Evolutionary conservation across 805 yeast genomes (phyloP).

Genomic region (Candida loeiensis): DNA sequence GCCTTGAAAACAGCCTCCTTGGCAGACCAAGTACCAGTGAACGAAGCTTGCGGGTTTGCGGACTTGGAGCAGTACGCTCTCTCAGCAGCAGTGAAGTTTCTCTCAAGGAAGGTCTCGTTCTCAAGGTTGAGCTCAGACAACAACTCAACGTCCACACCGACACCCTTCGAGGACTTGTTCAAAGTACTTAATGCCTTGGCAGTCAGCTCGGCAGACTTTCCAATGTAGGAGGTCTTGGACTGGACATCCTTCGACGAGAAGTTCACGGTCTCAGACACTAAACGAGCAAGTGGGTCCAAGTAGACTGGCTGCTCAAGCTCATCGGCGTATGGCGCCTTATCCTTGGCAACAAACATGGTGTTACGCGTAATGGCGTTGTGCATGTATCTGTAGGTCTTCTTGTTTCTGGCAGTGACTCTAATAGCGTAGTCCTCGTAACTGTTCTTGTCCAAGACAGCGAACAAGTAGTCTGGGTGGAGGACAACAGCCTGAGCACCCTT

Average conservation of each 20-base stretch:
- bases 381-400: slow-evolving; percentile 88
- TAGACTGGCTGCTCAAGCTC: slow-evolving; percentile 87
- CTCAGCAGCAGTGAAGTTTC: slow-evolving; percentile 86
- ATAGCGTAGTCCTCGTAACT: slow-evolving; percentile 68
- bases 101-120: slow-evolving; percentile 86
- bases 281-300: slow-evolving; percentile 93
- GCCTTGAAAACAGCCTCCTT: slow-evolving; percentile 99
- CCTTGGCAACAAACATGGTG: slow-evolving; percentile 89
- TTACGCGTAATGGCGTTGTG: slow-evolving; percentile 91
- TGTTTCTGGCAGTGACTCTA: slow-evolving; percentile 78
- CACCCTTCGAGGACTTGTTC: slow-evolving; percentile 61
- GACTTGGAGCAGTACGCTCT: slow-evolving; percentile 72
- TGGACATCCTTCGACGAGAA: slow-evolving; percentile 54
- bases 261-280: slow-evolving; percentile 43
- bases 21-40: slow-evolving; percentile 98
- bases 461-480: slow-evolving; percentile 90
- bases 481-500: slow-evolving; percentile 97
- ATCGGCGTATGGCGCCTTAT: slow-evolving; percentile 85
- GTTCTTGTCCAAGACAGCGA: slow-evolving; percentile 68
- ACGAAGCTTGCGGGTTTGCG: slow-evolving; percentile 81
- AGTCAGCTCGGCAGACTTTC: slow-evolving; percentile 51
- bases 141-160: slow-evolving; percentile 97
- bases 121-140: slow-evolving; percentile 74
- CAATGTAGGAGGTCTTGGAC: slow-evolving; percentile 39
- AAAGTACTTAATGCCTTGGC: slow-evolving; percentile 58